These are phyloP conservation scores for Mortierella sp. DNA, from an alignment of 371 early-diverging fungal species.

Conservation along the genomic window DNA sequence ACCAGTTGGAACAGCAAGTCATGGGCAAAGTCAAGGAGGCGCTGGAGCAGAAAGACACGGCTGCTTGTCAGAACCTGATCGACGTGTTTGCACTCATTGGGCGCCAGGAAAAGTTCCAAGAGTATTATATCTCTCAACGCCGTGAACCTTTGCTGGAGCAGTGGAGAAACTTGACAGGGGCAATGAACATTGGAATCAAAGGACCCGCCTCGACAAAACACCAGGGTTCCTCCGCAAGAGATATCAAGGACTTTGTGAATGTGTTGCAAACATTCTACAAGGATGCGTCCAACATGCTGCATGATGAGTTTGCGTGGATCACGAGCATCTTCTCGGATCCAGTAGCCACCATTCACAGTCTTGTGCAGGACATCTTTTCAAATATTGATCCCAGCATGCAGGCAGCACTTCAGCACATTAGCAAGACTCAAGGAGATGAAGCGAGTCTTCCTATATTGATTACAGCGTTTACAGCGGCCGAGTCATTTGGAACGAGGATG, in stretches of 20 bases:
- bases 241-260: conserved; percentile 53
- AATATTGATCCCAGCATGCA: conserved; percentile 69
- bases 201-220: background rate
- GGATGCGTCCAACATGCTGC: conserved; percentile 59
- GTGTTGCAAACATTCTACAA: conserved; percentile 62
- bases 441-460: conserved; percentile 56
- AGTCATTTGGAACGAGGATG: conserved; percentile 63
- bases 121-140: conserved; percentile 64
- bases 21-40: conserved; percentile 62
- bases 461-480: conserved; percentile 60
- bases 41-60: conserved; percentile 64
- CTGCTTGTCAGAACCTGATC: conserved; percentile 61
- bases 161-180: conserved; percentile 54
- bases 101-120: conserved; percentile 65
- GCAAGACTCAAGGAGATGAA: conserved; percentile 52
- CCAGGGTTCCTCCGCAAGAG: background rate
- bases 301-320: conserved; percentile 73
- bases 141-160: conserved; percentile 55
- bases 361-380: conserved; percentile 64
- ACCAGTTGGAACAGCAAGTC: conserved; percentile 65
- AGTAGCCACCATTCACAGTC: conserved; percentile 58
- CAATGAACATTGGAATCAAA: conserved; percentile 6
- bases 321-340: conserved; percentile 70
- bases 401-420: conserved; percentile 35
- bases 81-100: conserved; percentile 68